Percentiles rank a stretch among this genome's conserved stretches.
Conservation (phyloP, 805 yeast species). For the Lachancea nothofagi region DNA sequence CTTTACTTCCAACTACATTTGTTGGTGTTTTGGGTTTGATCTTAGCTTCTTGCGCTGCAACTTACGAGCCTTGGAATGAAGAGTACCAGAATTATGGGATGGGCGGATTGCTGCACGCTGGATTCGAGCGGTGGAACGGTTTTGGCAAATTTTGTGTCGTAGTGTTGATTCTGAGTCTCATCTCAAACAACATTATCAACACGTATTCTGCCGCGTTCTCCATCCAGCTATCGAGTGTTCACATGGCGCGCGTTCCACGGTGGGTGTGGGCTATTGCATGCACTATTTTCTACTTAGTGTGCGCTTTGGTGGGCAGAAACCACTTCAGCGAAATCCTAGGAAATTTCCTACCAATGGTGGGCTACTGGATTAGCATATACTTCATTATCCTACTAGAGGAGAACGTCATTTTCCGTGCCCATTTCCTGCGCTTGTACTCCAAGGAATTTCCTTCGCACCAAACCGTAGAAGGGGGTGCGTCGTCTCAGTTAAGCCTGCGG, state of each 20-base stretch:
- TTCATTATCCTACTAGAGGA: constrained; percentile 67
- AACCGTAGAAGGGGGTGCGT: constrained; percentile 8
- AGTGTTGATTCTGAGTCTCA: constrained; percentile 63
- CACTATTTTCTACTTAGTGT: constrained; percentile 57
- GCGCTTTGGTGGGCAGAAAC: constrained; percentile 71
- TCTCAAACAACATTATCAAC: constrained; percentile 77
- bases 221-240: constrained; percentile 56
- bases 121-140: constrained; percentile 65
- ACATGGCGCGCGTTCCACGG: constrained; percentile 61
- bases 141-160: constrained; percentile 72
- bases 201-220: constrained; percentile 78
- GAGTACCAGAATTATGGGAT: constrained; percentile 57
- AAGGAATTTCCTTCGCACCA: constrained; percentile 37
- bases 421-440: constrained; percentile 39
- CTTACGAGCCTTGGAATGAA: constrained; percentile 49
- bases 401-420: constrained; percentile 59
- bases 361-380: constrained; percentile 86
- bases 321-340: constrained; percentile 68
- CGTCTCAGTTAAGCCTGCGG: constrained; percentile 6
- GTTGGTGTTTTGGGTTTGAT: constrained; percentile 71
- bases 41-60: constrained; percentile 60
- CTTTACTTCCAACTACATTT: constrained; percentile 64
- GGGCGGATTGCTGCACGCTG: constrained; percentile 67
- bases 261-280: constrained; percentile 67
- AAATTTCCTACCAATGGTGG: constrained; percentile 85